Evolutionary conservation across 352 stramenopile genomes (phyloP), one percentile per base, ranked within the genome.

Genomic region (Phytophthora sojae): DNA sequence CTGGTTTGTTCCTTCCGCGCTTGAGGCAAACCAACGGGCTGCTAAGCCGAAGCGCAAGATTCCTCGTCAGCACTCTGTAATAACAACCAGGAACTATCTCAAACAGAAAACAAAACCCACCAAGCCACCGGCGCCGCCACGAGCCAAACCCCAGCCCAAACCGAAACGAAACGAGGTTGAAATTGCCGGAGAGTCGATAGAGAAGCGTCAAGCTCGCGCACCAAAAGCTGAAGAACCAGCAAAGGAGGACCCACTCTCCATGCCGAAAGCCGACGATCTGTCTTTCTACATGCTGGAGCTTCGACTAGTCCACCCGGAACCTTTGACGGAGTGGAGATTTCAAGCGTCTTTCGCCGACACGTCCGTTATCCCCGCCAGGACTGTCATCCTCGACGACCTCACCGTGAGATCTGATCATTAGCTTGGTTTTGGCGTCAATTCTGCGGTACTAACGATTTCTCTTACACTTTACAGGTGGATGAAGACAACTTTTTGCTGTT

Each of bases 271-370:
- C 4, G 73, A 86, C 9, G 75, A 85, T 42, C 56, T 69, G 0
- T 72, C 75, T 3, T 91, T 91, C 49, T 91, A 91, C 49, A 76
- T 67, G 49, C 57, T 91, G 29, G 83, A 91, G 44, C 58, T 91
- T 19, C 68, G 79, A 0, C 54, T 91, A 7, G 75, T 87, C 0
- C 76, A 91, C 17, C 64, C 79, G 9, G 61, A 78, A 26, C 68
- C 71, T 21, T 69, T 91, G 15, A 55, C 50, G 15, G 25, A 66
- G 1, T 91, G 83, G 81, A 61, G 66, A 0, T 91, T 91, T 52
- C 75, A 74, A 14, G 83, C 72, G 0, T 69, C 70, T 17, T 91
- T 91, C 61, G 84, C 73, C 0, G 82, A 91, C 25, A 58, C 76
- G 8, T 85, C 71, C 9, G 69, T 77, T 3, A 50, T 57, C 4